Conservation (phyloP, 2,329 filamentous ascomycete species). For the Polytolypa hystricis region DNA sequence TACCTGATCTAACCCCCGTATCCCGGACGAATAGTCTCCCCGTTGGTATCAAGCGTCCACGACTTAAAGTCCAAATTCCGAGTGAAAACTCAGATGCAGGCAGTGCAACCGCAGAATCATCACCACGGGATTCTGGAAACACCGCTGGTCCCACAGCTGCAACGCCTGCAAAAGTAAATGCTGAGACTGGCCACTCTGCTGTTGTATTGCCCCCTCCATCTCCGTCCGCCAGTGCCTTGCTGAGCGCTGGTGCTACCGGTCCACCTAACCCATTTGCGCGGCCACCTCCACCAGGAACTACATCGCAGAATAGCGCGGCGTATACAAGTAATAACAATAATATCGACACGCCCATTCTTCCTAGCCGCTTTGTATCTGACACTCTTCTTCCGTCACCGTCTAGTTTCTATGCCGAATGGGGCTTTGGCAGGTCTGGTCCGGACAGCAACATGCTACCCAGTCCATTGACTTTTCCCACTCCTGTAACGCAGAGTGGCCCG, state of each 20-base stretch:
- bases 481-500: constrained; percentile 36
- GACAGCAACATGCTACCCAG: constrained; percentile 84
- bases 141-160: constrained; percentile 43
- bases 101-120: constrained; percentile 62
- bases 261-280: constrained; percentile 93
- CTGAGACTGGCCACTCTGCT: constrained; percentile 48
- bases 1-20: constrained; percentile 61
- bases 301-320: constrained; percentile 31
- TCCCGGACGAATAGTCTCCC: constrained; percentile 68
- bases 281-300: constrained; percentile 56
- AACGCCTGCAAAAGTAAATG: constrained; percentile 44
- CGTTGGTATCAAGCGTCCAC: constrained; percentile 58
- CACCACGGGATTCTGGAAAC: constrained; percentile 44
- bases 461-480: constrained; percentile 85
- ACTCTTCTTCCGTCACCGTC: constrained; percentile 83
- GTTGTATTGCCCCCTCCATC: constrained; percentile 88
- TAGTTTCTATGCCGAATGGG: constrained; percentile 88
- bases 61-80: constrained; percentile 88
- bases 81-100: constrained; percentile 72
- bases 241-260: constrained; percentile 83
- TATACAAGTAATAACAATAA: constrained; percentile 39
- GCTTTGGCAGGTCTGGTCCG: constrained; percentile 49
- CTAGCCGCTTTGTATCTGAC: constrained; percentile 79
- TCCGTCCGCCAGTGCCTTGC: constrained; percentile 70
- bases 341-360: constrained; percentile 87